Evolutionary conservation across 148 eudicot genomes (phyloP).

Genomic region (Limonium bicolor): DNA sequence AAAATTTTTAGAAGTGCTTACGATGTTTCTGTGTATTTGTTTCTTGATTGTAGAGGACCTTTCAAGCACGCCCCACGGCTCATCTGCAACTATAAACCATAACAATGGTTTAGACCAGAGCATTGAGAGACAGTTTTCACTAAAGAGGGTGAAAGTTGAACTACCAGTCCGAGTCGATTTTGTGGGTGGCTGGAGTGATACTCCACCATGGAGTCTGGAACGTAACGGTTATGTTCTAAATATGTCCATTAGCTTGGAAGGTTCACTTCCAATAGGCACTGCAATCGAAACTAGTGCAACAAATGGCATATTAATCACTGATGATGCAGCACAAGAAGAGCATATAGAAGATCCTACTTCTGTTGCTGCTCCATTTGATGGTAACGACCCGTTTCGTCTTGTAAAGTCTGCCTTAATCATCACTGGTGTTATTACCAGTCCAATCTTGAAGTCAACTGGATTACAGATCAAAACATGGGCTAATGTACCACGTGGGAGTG

Average conservation of each 20-base stretch:
- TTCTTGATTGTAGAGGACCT: constrained; percentile 34
- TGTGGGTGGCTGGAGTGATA: constrained; percentile 99
- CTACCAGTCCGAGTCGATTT: constrained; percentile 94
- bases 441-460: constrained; percentile 30
- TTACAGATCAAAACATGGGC: constrained; percentile 82
- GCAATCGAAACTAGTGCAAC: constrained; percentile 35
- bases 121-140: constrained; percentile 15
- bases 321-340: constrained; percentile 54
- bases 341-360: constrained; percentile 37
- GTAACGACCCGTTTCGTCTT: constrained; percentile 74
- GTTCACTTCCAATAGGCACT: constrained; percentile 82
- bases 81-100: constrained; percentile 12
- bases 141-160: constrained; percentile 58
- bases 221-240: constrained; percentile 92
- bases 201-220: constrained; percentile 99
- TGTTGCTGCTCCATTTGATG: constrained; percentile 64
- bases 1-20: too few species aligned
- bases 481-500: constrained; percentile 96
- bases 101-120: constrained; percentile 10
- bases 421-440: constrained; percentile 47
- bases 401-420: constrained; percentile 89
- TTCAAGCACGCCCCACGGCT: constrained; percentile 29
- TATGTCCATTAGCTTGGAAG: constrained; percentile 79
- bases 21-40: constrained; percentile 1
- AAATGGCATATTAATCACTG: constrained; percentile 36